Base-by-base conservation (phyloP, 2,329 filamentous ascomycete genomes). In the Gliomastix tumulicola region DNA sequence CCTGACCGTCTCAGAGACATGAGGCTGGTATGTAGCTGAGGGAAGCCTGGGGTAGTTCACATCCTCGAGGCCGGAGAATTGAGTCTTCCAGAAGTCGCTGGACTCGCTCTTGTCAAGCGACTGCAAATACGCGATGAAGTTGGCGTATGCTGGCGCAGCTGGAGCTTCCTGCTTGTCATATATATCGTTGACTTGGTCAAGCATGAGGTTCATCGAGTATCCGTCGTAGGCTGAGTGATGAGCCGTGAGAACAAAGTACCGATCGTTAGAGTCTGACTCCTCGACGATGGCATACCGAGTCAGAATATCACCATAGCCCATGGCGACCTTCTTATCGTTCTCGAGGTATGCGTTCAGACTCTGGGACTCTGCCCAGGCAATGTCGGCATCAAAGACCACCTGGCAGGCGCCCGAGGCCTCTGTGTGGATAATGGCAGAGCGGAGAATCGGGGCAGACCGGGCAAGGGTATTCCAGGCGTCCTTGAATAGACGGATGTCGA, bases 21-120 rank as follows among this genome's bases (percentile, higher is more conserved):
- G n/a, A n/a, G 25, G 25, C 25, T 28, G 25, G 25, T 28, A 28
- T 13, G 17, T 10, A 1, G 25, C 13, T 16, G 25, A 28, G 25
- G 40, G 40, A 7, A 39, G 21, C 6, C 11, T 4, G 13, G 42
- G 42, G 22, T 41, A 44, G 12, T 31, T 22, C 9, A n/a, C 16
- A 13, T 31, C 34, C 18, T 40, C 17, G 19, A 17, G 15, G 17
- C 21, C 17, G 17, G 11, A 16, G 16, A 34, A 21, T 7, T 13
- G 12, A 28, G 60, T 51, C 15, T 52, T 49, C 66, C 66, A 69
- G 45, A 63, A 69, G 2, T 41, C 25, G 10, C 17, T 9, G 17
- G 25, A 7, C n/a, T 4, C 25, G n/a, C 4, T 28, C 2, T 3
- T 16, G 17, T 28, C 25, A 28, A 13, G n/a, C n/a, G n/a, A n/a